Evolutionary conservation across 1,284 basidiomycete genomes (phyloP), one percentile per base, ranked within the genome.

Genomic region (Boletus albobrunnescens): DNA sequence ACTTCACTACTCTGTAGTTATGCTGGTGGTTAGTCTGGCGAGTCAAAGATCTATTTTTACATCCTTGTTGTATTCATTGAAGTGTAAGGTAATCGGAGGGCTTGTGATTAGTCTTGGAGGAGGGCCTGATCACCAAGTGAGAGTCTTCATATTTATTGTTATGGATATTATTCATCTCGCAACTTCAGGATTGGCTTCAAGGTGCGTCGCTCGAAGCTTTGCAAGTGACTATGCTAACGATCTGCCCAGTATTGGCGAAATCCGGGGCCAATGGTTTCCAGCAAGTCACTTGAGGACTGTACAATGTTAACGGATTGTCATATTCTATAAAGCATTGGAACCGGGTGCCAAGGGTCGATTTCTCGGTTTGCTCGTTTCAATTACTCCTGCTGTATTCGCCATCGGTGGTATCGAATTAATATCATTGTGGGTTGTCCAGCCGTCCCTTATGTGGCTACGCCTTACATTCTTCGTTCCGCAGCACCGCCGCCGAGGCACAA

Each of bases 361-460:
- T 68, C 63, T 90, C 20, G 86, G 74, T 14, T 77, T 91, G 57
- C 68, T 88, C 44, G 74, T 71, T 46, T 81, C 83, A 20, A 66
- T 91, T 40, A 79, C 89, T 19, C 86, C 89, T 61, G 87, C 90
- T 11, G 85, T 83, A 3, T 94, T 91, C 74, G 89, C 87, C 3
- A 88, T 85, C 74, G 81, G 88, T 60, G 88, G 86, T 27, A 85
- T 91, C 70, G 91, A 94, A 59, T 75, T 92, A 50, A 84, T 92
- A 41, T 85, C 85, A 7, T 80, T 89, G 73, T 85, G 51, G 65
- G 80, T 61, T 59, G 3, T 8, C 30, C 3, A 38, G 9, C 1
- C 36, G 9, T n/a, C 6, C 22, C 10, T 31, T 17, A 20, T 33
- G n/a, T 24, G 8, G 17, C n/a, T 20, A 14, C 5, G 13, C 24